Conservation (phyloP, 2,329 filamentous ascomycete genomes). For the Aspergillus sp. region DNA sequence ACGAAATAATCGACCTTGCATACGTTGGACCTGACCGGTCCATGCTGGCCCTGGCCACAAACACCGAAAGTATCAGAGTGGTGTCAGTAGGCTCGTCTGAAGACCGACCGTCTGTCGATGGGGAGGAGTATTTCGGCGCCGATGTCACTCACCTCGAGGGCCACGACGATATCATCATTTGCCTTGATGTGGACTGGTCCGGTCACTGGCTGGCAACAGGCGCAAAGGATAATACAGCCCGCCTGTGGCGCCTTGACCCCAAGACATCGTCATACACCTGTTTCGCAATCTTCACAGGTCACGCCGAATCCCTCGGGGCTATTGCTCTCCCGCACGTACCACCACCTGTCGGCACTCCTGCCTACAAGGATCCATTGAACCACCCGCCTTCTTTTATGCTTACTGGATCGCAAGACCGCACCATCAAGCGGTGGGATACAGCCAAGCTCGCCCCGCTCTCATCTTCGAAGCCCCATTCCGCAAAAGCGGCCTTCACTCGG, state of each 20-base stretch:
- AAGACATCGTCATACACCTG: slow-evolving; percentile 68
- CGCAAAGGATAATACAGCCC: slow-evolving; percentile 92
- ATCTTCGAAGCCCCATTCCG: slow-evolving; percentile 25
- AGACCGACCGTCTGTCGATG: slow-evolving; percentile 25
- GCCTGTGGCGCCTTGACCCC: slow-evolving; percentile 80
- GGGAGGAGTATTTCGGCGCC: slow-evolving; percentile 69
- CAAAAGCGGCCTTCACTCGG: slow-evolving; percentile 68
- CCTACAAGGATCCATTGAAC: slow-evolving; percentile 64
- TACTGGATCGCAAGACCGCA: slow-evolving; percentile 92
- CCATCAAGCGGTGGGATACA: slow-evolving; percentile 89
- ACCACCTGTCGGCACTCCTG: slow-evolving; percentile 62
- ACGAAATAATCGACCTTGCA: slow-evolving; percentile 92
- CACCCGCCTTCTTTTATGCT: slow-evolving; percentile 78
- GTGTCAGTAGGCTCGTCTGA: slow-evolving; percentile 57
- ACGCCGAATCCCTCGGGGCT: slow-evolving; percentile 88
- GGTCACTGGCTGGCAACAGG: slow-evolving; percentile 95
- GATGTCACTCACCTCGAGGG: slow-evolving; percentile 81
- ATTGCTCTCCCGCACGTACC: slow-evolving; percentile 69
- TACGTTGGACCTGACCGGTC: slow-evolving; percentile 77
- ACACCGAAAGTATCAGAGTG: slow-evolving; percentile 85
- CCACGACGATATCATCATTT: slow-evolving; percentile 93
- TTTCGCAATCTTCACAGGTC: slow-evolving; percentile 76
- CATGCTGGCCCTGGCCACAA: slow-evolving; percentile 82
- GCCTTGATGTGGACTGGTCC: slow-evolving; percentile 90
- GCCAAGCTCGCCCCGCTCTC: slow-evolving; percentile 52